Evolutionary conservation across 306 rosid species (phyloP).

Genomic region (Dryas octopetala): DNA sequence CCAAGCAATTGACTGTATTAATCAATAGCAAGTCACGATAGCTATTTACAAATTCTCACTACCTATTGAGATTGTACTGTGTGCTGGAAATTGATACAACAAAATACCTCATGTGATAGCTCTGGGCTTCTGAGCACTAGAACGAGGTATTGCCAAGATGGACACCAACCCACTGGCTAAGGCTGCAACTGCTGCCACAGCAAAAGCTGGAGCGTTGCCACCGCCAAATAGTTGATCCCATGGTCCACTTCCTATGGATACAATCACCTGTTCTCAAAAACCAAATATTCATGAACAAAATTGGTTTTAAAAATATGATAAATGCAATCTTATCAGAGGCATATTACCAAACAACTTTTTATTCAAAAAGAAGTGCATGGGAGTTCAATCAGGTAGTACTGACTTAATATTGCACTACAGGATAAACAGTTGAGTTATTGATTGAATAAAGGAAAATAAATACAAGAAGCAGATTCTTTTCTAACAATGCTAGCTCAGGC

Average conservation of each 20-base stretch:
- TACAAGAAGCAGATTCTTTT: neutral
- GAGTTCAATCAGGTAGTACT: neutral
- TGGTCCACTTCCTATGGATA: constrained; percentile 94
- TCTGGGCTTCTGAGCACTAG: constrained; percentile 67
- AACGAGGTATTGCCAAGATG: constrained; percentile 75
- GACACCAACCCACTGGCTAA: constrained; percentile 79
- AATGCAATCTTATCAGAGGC: constrained; percentile 3
- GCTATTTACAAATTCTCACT: constrained; percentile 43
- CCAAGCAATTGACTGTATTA: constrained; percentile 15
- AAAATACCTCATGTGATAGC: constrained; percentile 61
- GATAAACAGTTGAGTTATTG: neutral
- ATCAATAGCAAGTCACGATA: constrained; percentile 19
- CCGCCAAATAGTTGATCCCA: constrained; percentile 99
- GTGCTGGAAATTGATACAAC: constrained; percentile 34
- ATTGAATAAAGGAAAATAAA: neutral
- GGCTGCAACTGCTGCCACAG: constrained; percentile 83
- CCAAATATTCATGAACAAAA: constrained; percentile 28
- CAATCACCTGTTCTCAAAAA: constrained; percentile 72
- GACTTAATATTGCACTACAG: neutral
- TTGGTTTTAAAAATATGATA: constrained; percentile 4
- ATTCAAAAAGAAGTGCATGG: constrained; percentile 1
- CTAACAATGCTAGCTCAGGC: neutral
- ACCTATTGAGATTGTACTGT: constrained; percentile 32
- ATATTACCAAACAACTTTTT: constrained; percentile 5
- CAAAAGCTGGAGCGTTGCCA: constrained; percentile 93